Evolutionary conservation across 2,329 filamentous ascomycete species (phyloP), one percentile per base, ranked within the genome.

Genomic region (Fusarium sp.): DNA sequence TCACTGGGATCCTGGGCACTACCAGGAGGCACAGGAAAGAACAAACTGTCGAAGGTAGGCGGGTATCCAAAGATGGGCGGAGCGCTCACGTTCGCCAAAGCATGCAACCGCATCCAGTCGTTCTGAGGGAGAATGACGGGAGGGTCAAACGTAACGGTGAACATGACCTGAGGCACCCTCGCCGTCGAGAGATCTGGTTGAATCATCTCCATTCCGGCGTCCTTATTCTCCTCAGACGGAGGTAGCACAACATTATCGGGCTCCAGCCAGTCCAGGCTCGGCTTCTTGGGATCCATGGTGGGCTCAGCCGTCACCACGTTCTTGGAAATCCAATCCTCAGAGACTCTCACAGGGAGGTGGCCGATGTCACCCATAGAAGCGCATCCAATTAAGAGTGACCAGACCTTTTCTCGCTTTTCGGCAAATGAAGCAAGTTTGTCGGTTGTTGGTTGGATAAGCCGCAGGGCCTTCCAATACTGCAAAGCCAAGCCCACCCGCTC

Each of bases 391-490:
- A 91, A 83, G 9, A 96, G 86, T 0, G 89, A 90, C 89, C 92
- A 95, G 4, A 90, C 87, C 67, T 85, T 88, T 69, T 87, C 85
- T 27, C 78, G 79, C 8, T 85, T 80, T 29, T 84, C 81, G 35
- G 83, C 81, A 34, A 83, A 80, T 13, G 79, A 77, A 20, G 84
- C 80, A 35, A 84, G 81, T 20, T 82, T 79, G 56, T 82, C 80
- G 56, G 75, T 81, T 3, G 77, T 79, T 7, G 81, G 80, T 4
- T 79, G 82, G 18, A 90, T 80, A 56, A 88, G 85, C 56, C 89
- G 86, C 64, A 86, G 84, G 75, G 92, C 88, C 80, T 90, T 92
- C 94, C 94, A 96, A 80, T 96, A 97, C 73, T 94, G 92, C 42
- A 96, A 77, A 58, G 89, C 90, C 65, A 96, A 83, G 1, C 94